Percentiles rank a stretch among this genome's conserved stretches.
Evolutionary conservation across 2,329 filamentous ascomycete species (phyloP).

Genomic region (Endoconidiophora polonica): DNA sequence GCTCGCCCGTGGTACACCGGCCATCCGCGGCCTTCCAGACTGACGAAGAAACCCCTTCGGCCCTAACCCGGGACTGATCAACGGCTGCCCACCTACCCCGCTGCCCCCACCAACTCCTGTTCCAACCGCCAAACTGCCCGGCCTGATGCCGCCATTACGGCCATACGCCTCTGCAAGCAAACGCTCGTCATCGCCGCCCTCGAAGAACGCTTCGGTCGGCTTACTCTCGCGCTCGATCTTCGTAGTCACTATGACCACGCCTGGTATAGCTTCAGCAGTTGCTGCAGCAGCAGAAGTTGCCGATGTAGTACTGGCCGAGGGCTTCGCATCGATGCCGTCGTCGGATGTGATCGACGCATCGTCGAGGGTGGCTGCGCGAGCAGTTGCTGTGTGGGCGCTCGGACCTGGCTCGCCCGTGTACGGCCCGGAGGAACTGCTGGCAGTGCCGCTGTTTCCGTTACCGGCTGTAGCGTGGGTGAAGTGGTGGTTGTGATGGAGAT

Average conservation of each 20-base stretch:
- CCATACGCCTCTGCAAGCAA: constrained; percentile 1
- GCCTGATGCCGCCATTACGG: background rate
- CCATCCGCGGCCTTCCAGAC: background rate
- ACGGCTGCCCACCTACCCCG: background rate
- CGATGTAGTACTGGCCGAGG: background rate
- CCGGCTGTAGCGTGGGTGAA: background rate
- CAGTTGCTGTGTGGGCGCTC: constrained; percentile 6
- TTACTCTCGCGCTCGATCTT: constrained; percentile 22
- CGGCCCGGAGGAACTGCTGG: background rate
- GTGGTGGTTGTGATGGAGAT: background rate
- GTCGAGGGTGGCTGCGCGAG: constrained; percentile 6
- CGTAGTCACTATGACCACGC: constrained; percentile 22
- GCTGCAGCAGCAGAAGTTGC: background rate
- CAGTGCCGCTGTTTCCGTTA: background rate
- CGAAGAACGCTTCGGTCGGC: constrained; percentile 14
- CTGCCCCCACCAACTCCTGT: background rate
- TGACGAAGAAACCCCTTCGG: background rate
- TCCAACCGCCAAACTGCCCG: constrained; percentile 1
- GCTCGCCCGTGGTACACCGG: background rate
- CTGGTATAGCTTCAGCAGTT: background rate
- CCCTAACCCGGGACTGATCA: background rate
- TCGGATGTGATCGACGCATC: constrained; percentile 1
- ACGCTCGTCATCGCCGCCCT: constrained; percentile 7
- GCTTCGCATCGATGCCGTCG: constrained; percentile 2
- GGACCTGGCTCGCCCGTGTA: background rate